Conservation (phyloP, 1,284 basidiomycete genomes). For the Mycena citricolor region DNA sequence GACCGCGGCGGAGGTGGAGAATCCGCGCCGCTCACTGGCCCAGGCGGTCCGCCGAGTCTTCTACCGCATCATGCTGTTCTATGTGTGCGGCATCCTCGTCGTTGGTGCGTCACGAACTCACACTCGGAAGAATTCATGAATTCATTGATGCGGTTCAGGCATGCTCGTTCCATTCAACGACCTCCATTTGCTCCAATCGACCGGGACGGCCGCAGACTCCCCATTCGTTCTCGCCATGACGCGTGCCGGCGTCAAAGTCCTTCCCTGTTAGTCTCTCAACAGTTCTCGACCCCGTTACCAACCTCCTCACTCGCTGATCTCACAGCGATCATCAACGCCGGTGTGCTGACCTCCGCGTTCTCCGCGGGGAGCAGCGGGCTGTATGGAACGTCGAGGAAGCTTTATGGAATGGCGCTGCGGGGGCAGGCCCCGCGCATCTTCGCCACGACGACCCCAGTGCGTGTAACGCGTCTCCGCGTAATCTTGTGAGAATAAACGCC, state of each 20-base stretch:
- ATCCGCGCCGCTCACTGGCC: slow-evolving; percentile 34
- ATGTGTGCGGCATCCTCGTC: slow-evolving; percentile 52
- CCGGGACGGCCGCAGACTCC: slow-evolving; percentile 43
- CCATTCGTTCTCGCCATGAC: slow-evolving; percentile 55
- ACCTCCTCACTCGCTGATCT: too few species aligned
- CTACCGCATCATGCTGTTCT: slow-evolving; percentile 57
- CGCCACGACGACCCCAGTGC: slow-evolving; percentile 16
- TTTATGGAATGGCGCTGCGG: slow-evolving; percentile 58
- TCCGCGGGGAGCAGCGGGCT: slow-evolving; percentile 58
- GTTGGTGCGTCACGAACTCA: slow-evolving; percentile 37
- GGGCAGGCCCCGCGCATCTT: slow-evolving; percentile 58
- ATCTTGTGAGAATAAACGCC: too few species aligned
- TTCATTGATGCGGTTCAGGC: neutral
- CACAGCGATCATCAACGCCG: slow-evolving; percentile 52
- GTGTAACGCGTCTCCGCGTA: too few species aligned
- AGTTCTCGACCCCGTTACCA: too few species aligned
- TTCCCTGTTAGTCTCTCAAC: slow-evolving; percentile 11
- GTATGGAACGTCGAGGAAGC: slow-evolving; percentile 51
- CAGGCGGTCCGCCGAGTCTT: slow-evolving; percentile 48
- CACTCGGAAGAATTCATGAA: neutral
- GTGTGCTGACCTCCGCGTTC: slow-evolving; percentile 57
- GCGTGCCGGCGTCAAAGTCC: slow-evolving; percentile 33
- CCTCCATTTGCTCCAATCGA: slow-evolving; percentile 32
- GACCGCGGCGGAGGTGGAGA: slow-evolving; percentile 45
- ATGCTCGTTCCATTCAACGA: slow-evolving; percentile 50